Base-by-base conservation (phyloP, 208 protist species). In the Trypanosoma mega region DNA sequence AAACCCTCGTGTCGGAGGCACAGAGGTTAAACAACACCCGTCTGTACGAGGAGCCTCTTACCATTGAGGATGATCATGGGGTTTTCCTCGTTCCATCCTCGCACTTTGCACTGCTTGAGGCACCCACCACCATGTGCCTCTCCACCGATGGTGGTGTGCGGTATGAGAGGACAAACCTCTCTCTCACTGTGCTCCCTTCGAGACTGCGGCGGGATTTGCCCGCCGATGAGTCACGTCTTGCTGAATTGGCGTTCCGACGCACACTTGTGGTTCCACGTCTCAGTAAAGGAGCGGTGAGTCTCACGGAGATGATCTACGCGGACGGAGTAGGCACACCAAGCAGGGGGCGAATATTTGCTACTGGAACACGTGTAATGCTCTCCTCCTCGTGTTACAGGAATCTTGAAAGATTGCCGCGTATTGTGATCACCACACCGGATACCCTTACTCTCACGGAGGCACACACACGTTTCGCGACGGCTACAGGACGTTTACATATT, bases 41-140 rank as follows among this genome's bases (percentile, higher is more conserved):
- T 45, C 72, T 82, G 27, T 90, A 84, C 56, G 43, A 75, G 12
- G 52, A 66, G 14, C 76, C 82, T 20, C 67, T 90, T 16, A 59
- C 39, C 21, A 78, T 90, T 51, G 78, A 86, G 31, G 82, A 90
- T 41, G 76, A 81, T 56, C 67, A 72, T 41, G 78, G 82, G 47
- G 62, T 79, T n/a, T 83, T 86, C 30, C 46, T 86, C 16, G 36
- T 90, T 21, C 79, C 76, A 6, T 49, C 65, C 45, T 66, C 70
- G 27, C 71, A 85, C 60, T 36, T 84, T 1, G 9, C 49, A 2
- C 41, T 50, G 11, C 18, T 48, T 26, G 57, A 82, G 24, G 37
- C 20, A 23, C 46, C 37, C 39, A 45, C 76, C 1, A 48, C 70
- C 16, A 73, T 78, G 66, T 90, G 83, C 49, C 41, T 87, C 48